Evolutionary conservation across 2,329 filamentous ascomycete genomes (phyloP).

Genomic region (Fusarium sp.): DNA sequence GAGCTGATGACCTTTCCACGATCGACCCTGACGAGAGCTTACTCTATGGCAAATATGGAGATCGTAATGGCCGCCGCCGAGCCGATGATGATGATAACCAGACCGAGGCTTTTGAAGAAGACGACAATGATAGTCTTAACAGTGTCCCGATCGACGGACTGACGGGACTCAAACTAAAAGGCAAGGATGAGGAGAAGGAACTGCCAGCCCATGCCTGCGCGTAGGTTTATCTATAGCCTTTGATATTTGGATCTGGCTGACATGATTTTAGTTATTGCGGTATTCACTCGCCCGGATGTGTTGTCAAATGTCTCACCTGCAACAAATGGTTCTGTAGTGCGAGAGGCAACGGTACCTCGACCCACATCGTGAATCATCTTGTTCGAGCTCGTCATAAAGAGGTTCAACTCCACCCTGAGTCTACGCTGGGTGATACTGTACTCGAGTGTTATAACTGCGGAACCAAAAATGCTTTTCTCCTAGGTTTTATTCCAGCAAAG

Average conservation of each 20-base stretch:
- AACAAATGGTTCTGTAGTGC: slow-evolving; percentile 99
- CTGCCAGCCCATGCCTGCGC: slow-evolving; percentile 95
- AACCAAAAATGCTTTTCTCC: slow-evolving; percentile 97
- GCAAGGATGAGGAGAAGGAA: slow-evolving; percentile 82
- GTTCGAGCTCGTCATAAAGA: slow-evolving; percentile 98
- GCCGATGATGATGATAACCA: slow-evolving; percentile 91
- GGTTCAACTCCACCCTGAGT: slow-evolving; percentile 94
- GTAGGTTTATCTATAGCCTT: slow-evolving; percentile 63
- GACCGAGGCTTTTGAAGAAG: slow-evolving; percentile 83
- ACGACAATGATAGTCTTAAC: slow-evolving; percentile 78
- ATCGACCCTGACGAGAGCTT: slow-evolving; percentile 83
- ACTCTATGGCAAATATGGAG: slow-evolving; percentile 75
- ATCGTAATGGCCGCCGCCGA: slow-evolving; percentile 70
- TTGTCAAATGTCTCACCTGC: slow-evolving; percentile 95
- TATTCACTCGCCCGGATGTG: slow-evolving; percentile 93
- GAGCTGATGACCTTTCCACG: slow-evolving; percentile 76
- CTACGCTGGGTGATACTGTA: slow-evolving; percentile 92
- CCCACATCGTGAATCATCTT: slow-evolving; percentile 97
- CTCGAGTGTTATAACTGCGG: slow-evolving; percentile 99
- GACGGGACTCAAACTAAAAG: slow-evolving; percentile 68
- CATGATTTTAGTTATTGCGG: slow-evolving; percentile 80
- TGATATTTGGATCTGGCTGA: slow-evolving; percentile 35
- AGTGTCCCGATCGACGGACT: slow-evolving; percentile 83
- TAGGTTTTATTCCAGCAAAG: slow-evolving; percentile 98
- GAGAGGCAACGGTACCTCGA: slow-evolving; percentile 93